Evolutionary conservation across 2,329 filamentous ascomycete species (phyloP).

Genomic region (Lithohypha guttulata): DNA sequence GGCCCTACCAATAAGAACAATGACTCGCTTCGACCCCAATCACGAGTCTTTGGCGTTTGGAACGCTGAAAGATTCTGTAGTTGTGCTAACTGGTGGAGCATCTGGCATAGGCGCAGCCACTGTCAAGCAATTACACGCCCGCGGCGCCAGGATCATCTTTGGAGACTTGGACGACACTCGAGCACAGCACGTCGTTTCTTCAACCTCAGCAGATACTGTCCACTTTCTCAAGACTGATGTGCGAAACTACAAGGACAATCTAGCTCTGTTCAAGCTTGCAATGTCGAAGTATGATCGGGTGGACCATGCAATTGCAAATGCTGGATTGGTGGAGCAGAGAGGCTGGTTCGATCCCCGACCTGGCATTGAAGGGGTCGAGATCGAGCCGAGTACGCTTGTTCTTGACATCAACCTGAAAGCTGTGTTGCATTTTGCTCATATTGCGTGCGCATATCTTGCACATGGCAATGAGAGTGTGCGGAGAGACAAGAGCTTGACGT

Average conservation of each 20-base stretch:
- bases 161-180: constrained; percentile 32
- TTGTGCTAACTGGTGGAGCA: constrained; percentile 23
- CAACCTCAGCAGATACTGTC: constrained; percentile 14
- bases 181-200: constrained; percentile 16
- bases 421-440: constrained; percentile 37
- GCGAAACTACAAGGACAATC: constrained; percentile 35
- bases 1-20: too few relatives aligned
- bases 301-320: constrained; percentile 40
- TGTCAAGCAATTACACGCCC: constrained; percentile 18
- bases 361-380: constrained; percentile 33
- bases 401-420: constrained; percentile 41
- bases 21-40: background rate
- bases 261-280: constrained; percentile 38
- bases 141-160: constrained; percentile 24
- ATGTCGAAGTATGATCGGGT: constrained; percentile 36
- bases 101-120: constrained; percentile 37
- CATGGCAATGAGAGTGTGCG: constrained; percentile 26
- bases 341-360: constrained; percentile 36
- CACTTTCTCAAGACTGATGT: constrained; percentile 36
- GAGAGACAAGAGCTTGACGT: constrained; percentile 33
- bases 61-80: constrained; percentile 10
- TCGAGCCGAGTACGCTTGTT: constrained; percentile 21
- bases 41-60: background rate
- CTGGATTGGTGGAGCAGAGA: constrained; percentile 36
- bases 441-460: constrained; percentile 41